Evolutionary conservation across 2,329 filamentous ascomycete species (phyloP).

Genomic region (Davidsoniella virescens): DNA sequence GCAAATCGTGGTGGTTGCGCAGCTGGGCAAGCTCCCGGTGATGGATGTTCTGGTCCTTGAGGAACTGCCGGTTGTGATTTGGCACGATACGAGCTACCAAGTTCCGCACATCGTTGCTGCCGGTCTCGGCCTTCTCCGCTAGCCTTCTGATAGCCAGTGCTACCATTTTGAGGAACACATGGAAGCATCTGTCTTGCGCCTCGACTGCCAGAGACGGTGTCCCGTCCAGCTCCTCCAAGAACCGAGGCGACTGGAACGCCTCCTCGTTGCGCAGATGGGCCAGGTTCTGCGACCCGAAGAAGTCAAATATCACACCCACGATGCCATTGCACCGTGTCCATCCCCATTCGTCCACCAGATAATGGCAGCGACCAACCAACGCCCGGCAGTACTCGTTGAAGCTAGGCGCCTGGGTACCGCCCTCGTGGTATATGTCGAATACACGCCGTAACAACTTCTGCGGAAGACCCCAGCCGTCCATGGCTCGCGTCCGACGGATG

Average conservation of each 20-base stretch:
- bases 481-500: slow-evolving; percentile 17
- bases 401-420: slow-evolving; percentile 37
- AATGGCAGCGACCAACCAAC: slow-evolving; percentile 43
- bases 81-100: slow-evolving; percentile 45
- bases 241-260: slow-evolving; percentile 41
- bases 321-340: slow-evolving; percentile 43
- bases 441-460: slow-evolving; percentile 40
- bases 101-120: slow-evolving; percentile 41
- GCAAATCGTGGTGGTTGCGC: slow-evolving; percentile 51
- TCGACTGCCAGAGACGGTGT: slow-evolving; percentile 33
- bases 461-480: slow-evolving; percentile 44
- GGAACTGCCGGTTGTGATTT: slow-evolving; percentile 48
- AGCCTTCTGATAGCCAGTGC: slow-evolving; percentile 40
- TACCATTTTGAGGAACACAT: slow-evolving; percentile 49
- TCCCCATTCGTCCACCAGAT: slow-evolving; percentile 47
- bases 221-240: slow-evolving; percentile 36
- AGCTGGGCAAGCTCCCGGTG: slow-evolving; percentile 46
- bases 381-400: slow-evolving; percentile 51
- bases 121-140: slow-evolving; percentile 24
- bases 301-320: slow-evolving; percentile 48
- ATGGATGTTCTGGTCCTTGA: slow-evolving; percentile 44
- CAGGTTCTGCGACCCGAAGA: slow-evolving; percentile 46
- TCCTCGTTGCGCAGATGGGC: slow-evolving; percentile 50
- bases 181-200: slow-evolving; percentile 45
- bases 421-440: slow-evolving; percentile 41